These are phyloP conservation scores for Phytophthora pseudosyringae DNA, from an alignment of 352 stramenopile genomes.

Conservation along the genomic window DNA sequence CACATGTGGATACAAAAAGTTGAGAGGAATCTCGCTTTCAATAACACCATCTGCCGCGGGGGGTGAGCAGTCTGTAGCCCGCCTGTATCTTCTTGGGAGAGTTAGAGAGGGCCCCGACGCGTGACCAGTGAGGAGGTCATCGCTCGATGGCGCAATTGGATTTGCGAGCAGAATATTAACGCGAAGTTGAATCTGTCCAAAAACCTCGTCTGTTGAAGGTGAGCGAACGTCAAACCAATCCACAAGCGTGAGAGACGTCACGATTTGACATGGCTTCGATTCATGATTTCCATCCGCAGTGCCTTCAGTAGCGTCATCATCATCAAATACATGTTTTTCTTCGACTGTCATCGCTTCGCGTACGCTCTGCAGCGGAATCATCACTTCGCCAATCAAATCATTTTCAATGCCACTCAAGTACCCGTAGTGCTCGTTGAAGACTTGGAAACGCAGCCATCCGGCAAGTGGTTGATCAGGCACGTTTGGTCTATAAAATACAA, in stretches of 20 bases:
- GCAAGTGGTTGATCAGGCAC: conserved; percentile 40
- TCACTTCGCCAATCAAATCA: conserved; percentile 74
- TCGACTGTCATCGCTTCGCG: conserved; percentile 70
- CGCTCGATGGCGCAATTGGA: conserved; percentile 34
- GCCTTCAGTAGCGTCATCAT: conserved; percentile 34
- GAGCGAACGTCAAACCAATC: conserved; percentile 85
- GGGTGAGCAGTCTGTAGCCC: conserved; percentile 49
- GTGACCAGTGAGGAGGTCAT: conserved; percentile 20
- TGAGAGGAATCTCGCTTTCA: conserved; percentile 69
- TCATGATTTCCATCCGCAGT: conserved; percentile 16
- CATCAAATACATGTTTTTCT: conserved; percentile 55
- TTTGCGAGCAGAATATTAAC: conserved; percentile 78
- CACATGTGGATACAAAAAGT: conserved; percentile 79
- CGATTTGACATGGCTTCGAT: conserved; percentile 41
- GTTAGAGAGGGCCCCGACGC: conserved; percentile 20
- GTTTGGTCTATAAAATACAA: conserved; percentile 74
- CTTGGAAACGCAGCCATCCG: conserved; percentile 77
- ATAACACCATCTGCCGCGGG: conserved; percentile 46
- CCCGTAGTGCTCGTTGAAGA: conserved; percentile 78
- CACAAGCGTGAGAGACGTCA: conserved; percentile 72
- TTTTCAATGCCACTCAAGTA: conserved; percentile 83
- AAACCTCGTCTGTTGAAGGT: conserved; percentile 58
- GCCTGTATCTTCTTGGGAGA: conserved; percentile 42
- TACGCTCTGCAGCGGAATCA: conserved; percentile 74
- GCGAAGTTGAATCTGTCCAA: conserved; percentile 77